Percentiles rank a stretch among this genome's conserved stretches.
Evolutionary conservation across 2,329 filamentous ascomycete genomes (phyloP).

Genomic region (Fusarium sp.): DNA sequence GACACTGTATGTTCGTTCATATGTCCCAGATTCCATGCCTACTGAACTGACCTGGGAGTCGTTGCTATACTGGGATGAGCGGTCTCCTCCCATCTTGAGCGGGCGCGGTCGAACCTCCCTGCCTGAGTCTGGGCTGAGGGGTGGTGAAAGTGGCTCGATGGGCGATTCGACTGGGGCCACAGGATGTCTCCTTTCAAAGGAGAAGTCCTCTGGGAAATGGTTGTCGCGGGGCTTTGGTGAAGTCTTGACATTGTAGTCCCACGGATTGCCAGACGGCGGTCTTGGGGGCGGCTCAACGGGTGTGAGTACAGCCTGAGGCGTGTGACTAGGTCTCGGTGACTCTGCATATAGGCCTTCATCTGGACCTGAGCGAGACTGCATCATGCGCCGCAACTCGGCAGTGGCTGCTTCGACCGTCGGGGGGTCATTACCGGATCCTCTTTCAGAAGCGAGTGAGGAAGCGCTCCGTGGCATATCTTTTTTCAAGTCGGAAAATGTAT

Average conservation of each 20-base stretch:
- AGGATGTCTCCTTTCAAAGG: slow-evolving; percentile 46
- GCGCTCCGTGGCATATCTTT: slow-evolving; percentile 22
- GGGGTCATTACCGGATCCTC: slow-evolving; percentile 29
- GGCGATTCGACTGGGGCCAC: slow-evolving; percentile 43
- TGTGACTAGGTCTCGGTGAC: slow-evolving; percentile 20
- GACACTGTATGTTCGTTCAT: slow-evolving; percentile 45
- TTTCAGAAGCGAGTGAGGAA: slow-evolving; percentile 29
- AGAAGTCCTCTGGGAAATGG: slow-evolving; percentile 40
- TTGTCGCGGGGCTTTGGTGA: slow-evolving; percentile 40
- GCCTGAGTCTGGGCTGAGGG: slow-evolving; percentile 41
- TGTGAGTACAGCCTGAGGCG: slow-evolving; percentile 31
- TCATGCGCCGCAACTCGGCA: slow-evolving; percentile 48
- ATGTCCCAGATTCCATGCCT: slow-evolving; percentile 33
- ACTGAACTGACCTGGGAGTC: slow-evolving; percentile 43
- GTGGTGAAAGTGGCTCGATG: slow-evolving; percentile 42
- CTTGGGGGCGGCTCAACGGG: slow-evolving; percentile 46
- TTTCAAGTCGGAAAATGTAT: slow-evolving; percentile 33
- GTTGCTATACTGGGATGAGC: slow-evolving; percentile 42
- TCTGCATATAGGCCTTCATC: slow-evolving; percentile 44
- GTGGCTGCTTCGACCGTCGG: slow-evolving; percentile 51
- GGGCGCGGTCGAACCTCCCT: slow-evolving; percentile 38
- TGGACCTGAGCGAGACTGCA: slow-evolving; percentile 47
- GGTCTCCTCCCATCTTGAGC: slow-evolving; percentile 38
- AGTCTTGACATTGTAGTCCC: slow-evolving; percentile 52
- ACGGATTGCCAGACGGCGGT: slow-evolving; percentile 60